phyloP scores from a whole-genome alignment of 495 filamentous ascomycete genomes.

The Darksidea phi region DNA sequence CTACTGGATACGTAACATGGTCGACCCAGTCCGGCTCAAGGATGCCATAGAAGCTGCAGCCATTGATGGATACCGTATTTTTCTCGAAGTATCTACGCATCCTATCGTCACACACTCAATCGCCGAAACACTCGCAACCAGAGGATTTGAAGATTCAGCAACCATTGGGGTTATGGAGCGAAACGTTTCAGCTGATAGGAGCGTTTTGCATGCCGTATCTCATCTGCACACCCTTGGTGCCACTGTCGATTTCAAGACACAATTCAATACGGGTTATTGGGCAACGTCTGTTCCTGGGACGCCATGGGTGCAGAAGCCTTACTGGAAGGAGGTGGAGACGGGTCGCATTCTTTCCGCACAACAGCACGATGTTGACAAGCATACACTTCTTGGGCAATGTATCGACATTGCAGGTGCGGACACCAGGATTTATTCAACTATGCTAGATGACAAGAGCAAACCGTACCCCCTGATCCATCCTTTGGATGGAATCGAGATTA shows the following conservation, averaged over 20 bases:
- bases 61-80: constrained; percentile 41
- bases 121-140: constrained; percentile 40
- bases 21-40: constrained; percentile 38
- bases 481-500: constrained; percentile 44
- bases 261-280: constrained; percentile 45
- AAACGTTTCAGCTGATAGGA: constrained; percentile 47
- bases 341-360: constrained; percentile 5
- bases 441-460: constrained; percentile 40
- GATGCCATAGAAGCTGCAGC: constrained; percentile 42
- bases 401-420: constrained; percentile 37
- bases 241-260: constrained; percentile 46
- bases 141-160: constrained; percentile 37
- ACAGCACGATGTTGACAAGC: constrained; percentile 40
- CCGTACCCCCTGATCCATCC: constrained; percentile 38
- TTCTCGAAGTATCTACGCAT: constrained; percentile 45
- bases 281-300: constrained; percentile 49
- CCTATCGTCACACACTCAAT: constrained; percentile 45
- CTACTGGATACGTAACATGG: constrained; percentile 42
- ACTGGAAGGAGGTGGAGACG: constrained; percentile 52
- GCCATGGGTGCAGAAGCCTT: constrained; percentile 49
- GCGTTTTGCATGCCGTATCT: constrained; percentile 48
- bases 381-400: constrained; percentile 42
- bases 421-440: constrained; percentile 36
- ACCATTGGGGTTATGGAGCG: constrained; percentile 44
- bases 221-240: constrained; percentile 49